Evolutionary conservation across 768 basidiomycete species (phyloP), one percentile per base, ranked within the genome.

Genomic region (Arthromyces matolae): DNA sequence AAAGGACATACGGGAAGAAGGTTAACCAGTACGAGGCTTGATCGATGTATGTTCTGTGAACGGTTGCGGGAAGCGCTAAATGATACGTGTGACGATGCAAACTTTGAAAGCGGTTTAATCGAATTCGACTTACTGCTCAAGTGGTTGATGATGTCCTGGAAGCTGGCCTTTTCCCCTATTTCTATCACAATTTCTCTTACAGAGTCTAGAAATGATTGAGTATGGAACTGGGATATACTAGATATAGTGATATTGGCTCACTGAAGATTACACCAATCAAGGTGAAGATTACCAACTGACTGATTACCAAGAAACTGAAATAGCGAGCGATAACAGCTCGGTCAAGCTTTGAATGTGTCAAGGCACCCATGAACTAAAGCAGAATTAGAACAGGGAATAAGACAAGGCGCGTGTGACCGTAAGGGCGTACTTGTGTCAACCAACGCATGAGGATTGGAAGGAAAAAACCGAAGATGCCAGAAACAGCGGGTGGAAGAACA

Each of bases 11-110:
- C 85, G 93, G 92, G 74, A 94, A 91, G 72, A 84, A 94, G 3
- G 91, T 95, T 42, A 95, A 69, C 91, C 92, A 95, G 66, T 88
- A 96, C 18, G 87, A 89, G 7, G 86, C 76, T 61, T 98, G 95
- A 59, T 87, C 80, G 57, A 98, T 84, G 59, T 98, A 99, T 0
- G 94, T 93, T 41, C 71, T 69, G 60, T 96, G 89, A 60, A 98
- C 89, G 4, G 66, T 77, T 16, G 64, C 69, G 12, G 88, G 89
- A 18, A 91, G 74, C 29, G 73, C 87, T 90, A 34, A 25, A 31
- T 20, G 34, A 33, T 23, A 38, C 13, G 13, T 40, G 13, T 32
- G 24, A 34, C 29, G n/a, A 34, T 20, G 18, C 4, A 25, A 18
- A 29, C 23, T 27, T n/a, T 38, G 29, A 8, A 42, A 19, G 16